Percentiles rank a stretch among this genome's conserved stretches.
Conservation (phyloP, 371 early-diverging fungal genomes). For the Mucor saturninus region DNA sequence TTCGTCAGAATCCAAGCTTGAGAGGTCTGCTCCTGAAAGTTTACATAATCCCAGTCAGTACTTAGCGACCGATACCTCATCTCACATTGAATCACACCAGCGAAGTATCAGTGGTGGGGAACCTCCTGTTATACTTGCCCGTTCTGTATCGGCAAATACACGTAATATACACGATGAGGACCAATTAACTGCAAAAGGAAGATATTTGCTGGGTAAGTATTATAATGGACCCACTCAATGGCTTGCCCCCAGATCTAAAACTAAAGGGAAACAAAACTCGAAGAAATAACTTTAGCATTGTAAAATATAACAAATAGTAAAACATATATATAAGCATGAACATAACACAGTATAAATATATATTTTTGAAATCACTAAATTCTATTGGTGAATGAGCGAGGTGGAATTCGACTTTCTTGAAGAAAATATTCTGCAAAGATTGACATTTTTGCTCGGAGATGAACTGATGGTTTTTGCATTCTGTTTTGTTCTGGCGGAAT, state of each 20-base stretch:
- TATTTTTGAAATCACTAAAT: not conserved
- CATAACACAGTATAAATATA: not conserved
- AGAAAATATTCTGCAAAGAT: not conserved
- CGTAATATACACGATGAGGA: constrained; percentile 13
- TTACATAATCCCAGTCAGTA: not conserved
- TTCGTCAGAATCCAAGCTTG: not conserved
- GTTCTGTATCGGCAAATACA: constrained; percentile 9
- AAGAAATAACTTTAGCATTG: constrained; percentile 1
- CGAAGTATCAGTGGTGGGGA: not conserved
- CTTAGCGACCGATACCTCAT: not conserved
- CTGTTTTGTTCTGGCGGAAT: not conserved
- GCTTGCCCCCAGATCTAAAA: constrained; percentile 1
- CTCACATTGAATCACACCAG: not conserved
- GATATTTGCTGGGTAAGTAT: constrained; percentile 35
- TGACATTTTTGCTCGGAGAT: not conserved
- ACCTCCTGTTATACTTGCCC: constrained; percentile 3
- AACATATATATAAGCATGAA: no score
- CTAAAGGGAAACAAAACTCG: constrained; percentile 3
- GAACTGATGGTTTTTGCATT: not conserved
- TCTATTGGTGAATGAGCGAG: not conserved
- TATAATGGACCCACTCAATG: constrained; percentile 38
- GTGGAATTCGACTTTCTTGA: not conserved
- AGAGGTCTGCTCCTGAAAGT: not conserved
- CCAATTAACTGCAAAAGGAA: constrained; percentile 28
- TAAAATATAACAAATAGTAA: not conserved